Base-by-base conservation (phyloP, 768 basidiomycete genomes). In the Suillus discolor region DNA sequence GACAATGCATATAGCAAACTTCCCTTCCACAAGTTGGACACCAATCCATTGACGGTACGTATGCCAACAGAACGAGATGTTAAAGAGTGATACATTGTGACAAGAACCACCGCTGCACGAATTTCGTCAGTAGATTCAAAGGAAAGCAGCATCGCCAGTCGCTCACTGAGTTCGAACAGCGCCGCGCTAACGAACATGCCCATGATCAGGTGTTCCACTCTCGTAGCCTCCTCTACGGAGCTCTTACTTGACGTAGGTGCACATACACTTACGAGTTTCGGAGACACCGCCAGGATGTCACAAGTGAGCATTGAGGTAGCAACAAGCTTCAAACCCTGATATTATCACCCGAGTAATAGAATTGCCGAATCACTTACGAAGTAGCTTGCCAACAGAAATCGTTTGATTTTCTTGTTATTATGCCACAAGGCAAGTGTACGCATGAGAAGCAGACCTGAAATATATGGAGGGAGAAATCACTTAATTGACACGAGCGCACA, bases 361-460 rank as follows among this genome's bases (percentile, higher is more conserved):
- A 57, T 18, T 28, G 36, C 41, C 2, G 18, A 28, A 39, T 25
- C 16, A 62, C 67, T 66, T 28, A 68, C 67, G 15, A 42, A 6
- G 16, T 62, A 68, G 23, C 62, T 59, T 16, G 60, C 23, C 54
- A 54, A 53, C 3, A 68, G 49, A 39, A 66, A 45, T 36, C n/a
- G 53, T 12, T 41, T 44, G 13, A 57, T 57, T 3, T 57, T 51
- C 25, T 23, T 4, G 34, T 44, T 57, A 23, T 44, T 5, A 25
- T 62, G 44, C 65, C 65, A 66, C 2, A 68, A 62, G 15, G 65
- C 67, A 42, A 66, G 65, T 13, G 65, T 66, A n/a, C 67, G 67
- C 41, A 68, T 66, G 15, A 68, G 57, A 57, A 68, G 65, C 9
- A 68, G 57, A 28, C 67, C 67, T 67, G 16, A 41, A 28, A 23